These are phyloP conservation scores for Gorgonomyces haynaldii DNA, from an alignment of 192 early-diverging fungal species.

Conservation along the genomic window DNA sequence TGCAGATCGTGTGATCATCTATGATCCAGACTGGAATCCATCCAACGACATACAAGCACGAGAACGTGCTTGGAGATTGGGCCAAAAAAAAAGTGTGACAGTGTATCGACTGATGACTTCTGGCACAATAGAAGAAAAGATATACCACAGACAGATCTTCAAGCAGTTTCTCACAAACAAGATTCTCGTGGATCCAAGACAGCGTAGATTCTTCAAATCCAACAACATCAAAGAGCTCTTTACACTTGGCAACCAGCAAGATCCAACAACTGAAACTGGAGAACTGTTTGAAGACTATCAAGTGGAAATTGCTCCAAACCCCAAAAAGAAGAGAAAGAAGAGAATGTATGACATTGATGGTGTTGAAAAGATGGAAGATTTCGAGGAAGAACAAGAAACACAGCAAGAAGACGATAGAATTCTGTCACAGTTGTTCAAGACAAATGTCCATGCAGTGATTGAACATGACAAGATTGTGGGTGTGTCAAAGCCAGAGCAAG, in stretches of 20 bases:
- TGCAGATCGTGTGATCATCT: slow-evolving; percentile 87
- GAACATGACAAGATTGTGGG: slow-evolving; percentile 87
- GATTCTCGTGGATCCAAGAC: slow-evolving; percentile 80
- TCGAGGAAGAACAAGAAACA: slow-evolving; percentile 5
- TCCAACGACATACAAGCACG: slow-evolving; percentile 91
- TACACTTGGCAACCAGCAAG: slow-evolving; percentile 40
- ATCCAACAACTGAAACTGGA: slow-evolving; percentile 68
- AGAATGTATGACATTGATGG: slow-evolving; percentile 10
- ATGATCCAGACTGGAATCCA: slow-evolving; percentile 98
- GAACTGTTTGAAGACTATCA: slow-evolving; percentile 52
- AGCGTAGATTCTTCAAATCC: slow-evolving; percentile 80
- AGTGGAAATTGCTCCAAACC: slow-evolving; percentile 5
- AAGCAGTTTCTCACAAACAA: slow-evolving; percentile 97
- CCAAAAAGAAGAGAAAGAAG: too few species aligned
- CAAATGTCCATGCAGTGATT: slow-evolving; percentile 79
- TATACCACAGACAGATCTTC: slow-evolving; percentile 94
- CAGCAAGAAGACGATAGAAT: slow-evolving; percentile 57
- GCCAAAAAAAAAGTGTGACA: slow-evolving; percentile 76
- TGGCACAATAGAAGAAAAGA: slow-evolving; percentile 90
- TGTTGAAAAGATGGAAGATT: slow-evolving; percentile 25
- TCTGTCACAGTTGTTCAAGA: slow-evolving; percentile 66
- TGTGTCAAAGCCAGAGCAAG: slow-evolving; percentile 37
- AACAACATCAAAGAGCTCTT: slow-evolving; percentile 81
- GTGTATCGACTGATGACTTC: slow-evolving; percentile 94
- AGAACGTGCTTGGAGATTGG: slow-evolving; percentile 90